Percentiles rank a stretch among this genome's conserved stretches.
Evolutionary conservation across 805 yeast species (phyloP).

Genomic region (Lipomyces spencermartinsiae): DNA sequence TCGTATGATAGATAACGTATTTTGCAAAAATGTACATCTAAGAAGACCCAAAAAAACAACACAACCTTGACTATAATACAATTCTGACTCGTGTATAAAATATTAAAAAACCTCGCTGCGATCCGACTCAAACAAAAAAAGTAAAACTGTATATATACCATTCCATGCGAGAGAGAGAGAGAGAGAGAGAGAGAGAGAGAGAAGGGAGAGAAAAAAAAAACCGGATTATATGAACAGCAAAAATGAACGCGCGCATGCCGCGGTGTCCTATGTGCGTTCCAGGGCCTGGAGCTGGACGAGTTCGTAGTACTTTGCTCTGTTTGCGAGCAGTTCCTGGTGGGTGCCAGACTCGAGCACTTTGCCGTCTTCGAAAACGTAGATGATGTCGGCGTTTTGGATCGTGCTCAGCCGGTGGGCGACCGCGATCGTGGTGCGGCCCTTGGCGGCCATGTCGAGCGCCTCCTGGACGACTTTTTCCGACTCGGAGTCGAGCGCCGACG

Average conservation of each 20-base stretch:
- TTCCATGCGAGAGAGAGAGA: too few species aligned
- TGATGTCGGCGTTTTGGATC: conserved; percentile 58
- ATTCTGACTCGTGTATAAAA: too few species aligned
- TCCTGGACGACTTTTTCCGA: conserved; percentile 72
- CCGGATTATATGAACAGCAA: neutral
- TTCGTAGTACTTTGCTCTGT: conserved; percentile 49
- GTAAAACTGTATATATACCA: neutral
- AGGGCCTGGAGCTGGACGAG: conserved; percentile 53
- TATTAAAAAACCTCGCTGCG: too few species aligned
- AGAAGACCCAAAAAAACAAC: too few species aligned
- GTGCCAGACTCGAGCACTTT: conserved; percentile 59
- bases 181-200: too few species aligned
- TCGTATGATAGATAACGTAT: too few species aligned
- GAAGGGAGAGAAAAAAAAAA: neutral
- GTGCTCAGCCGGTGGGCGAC: conserved; percentile 78
- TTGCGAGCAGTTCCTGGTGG: conserved; percentile 51
- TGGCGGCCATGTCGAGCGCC: conserved; percentile 65
- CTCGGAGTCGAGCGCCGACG: conserved; percentile 59
- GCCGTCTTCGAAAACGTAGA: conserved; percentile 62
- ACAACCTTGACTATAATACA: too few species aligned
- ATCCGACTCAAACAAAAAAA: too few species aligned
- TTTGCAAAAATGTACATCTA: too few species aligned
- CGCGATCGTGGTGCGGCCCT: conserved; percentile 70
- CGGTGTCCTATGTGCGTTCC: conserved; percentile 47
- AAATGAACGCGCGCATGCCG: neutral